A percentile compares a stretch with the other conserved stretches of the same genome.
phyloP scores from a whole-genome alignment of 352 stramenopile species.

The Phytophthora podocarpi region DNA sequence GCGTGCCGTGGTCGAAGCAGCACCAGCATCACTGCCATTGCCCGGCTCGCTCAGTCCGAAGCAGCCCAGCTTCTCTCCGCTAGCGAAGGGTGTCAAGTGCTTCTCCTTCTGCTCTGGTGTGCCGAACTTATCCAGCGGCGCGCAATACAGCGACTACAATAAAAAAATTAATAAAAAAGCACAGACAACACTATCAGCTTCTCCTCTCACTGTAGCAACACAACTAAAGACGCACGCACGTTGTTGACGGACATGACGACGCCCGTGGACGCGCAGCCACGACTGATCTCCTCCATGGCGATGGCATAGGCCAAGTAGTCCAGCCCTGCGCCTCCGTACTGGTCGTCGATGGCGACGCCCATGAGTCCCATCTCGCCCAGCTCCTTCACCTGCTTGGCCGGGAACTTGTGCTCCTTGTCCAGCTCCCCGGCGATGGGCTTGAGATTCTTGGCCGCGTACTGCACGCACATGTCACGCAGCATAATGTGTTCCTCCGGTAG shows the following conservation, averaged over 20 bases:
- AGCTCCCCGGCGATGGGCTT: slow-evolving; percentile 89
- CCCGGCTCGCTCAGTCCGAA: slow-evolving; percentile 95
- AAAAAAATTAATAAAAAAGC: slow-evolving; percentile 8
- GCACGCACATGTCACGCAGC: slow-evolving; percentile 95
- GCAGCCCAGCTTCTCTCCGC: slow-evolving; percentile 93
- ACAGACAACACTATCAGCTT: not conserved
- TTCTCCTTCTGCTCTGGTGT: slow-evolving; percentile 92
- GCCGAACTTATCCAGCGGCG: slow-evolving; percentile 94
- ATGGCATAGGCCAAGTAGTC: slow-evolving; percentile 98
- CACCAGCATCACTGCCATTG: slow-evolving; percentile 94
- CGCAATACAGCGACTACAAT: slow-evolving; percentile 94
- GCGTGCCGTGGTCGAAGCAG: slow-evolving; percentile 92
- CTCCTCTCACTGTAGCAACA: not conserved
- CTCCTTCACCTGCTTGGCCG: slow-evolving; percentile 80
- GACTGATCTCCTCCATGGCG: slow-evolving; percentile 97
- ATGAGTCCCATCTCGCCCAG: slow-evolving; percentile 95
- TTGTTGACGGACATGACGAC: slow-evolving; percentile 97
- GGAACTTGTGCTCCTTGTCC: slow-evolving; percentile 90
- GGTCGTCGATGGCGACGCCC: slow-evolving; percentile 91
- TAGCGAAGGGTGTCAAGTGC: slow-evolving; percentile 90
- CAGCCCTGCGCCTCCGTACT: slow-evolving; percentile 92
- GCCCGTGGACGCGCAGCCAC: slow-evolving; percentile 94
- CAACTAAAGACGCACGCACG: slow-evolving; percentile 36
- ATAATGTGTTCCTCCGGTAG: slow-evolving; percentile 96
- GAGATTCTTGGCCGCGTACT: slow-evolving; percentile 96